A percentile compares a stretch with the other conserved stretches of the same genome.
These are phyloP conservation scores for Aspergillus aculeatinus DNA, from an alignment of 2,329 filamentous ascomycete species.

Conservation along the genomic window DNA sequence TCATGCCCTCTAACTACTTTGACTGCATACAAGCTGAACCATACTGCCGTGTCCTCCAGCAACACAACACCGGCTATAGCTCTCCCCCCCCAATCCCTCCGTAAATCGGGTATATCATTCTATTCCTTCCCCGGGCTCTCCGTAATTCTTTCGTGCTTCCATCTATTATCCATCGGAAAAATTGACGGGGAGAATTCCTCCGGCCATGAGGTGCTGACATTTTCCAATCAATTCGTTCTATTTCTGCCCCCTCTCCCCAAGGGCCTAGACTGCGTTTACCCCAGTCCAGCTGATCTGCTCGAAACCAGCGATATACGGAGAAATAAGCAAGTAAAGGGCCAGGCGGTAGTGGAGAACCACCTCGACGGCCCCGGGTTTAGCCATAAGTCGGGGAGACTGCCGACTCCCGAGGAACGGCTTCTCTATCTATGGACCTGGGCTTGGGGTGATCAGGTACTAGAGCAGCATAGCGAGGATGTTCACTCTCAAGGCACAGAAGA, in stretches of 20 bases:
- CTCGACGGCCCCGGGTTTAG: constrained; percentile 1
- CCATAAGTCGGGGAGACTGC: no score
- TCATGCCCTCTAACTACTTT: not conserved
- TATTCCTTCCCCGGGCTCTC: constrained; percentile 17
- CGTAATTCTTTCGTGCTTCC: constrained; percentile 30
- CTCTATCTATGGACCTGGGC: not conserved
- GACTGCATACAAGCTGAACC: not conserved
- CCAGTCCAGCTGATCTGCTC: constrained; percentile 11
- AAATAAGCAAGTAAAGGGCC: not conserved
- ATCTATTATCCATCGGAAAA: constrained; percentile 18
- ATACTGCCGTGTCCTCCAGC: not conserved
- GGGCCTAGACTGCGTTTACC: constrained; percentile 13
- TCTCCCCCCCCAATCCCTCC: not conserved
- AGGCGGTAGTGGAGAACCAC: not conserved
- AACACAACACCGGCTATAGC: not conserved
- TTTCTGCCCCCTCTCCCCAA: constrained; percentile 10
- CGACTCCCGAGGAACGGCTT: not conserved
- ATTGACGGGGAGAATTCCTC: constrained; percentile 18
- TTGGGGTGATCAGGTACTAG: no score
- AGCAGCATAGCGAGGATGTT: no score
- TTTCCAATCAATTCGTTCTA: constrained; percentile 18
- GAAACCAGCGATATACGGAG: not conserved
- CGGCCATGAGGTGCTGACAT: constrained; percentile 8
- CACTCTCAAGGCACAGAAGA: no score
- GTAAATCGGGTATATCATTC: constrained; percentile 5